Base-by-base conservation (phyloP, 2,329 filamentous ascomycete genomes). In the Talaromyces sp. region DNA sequence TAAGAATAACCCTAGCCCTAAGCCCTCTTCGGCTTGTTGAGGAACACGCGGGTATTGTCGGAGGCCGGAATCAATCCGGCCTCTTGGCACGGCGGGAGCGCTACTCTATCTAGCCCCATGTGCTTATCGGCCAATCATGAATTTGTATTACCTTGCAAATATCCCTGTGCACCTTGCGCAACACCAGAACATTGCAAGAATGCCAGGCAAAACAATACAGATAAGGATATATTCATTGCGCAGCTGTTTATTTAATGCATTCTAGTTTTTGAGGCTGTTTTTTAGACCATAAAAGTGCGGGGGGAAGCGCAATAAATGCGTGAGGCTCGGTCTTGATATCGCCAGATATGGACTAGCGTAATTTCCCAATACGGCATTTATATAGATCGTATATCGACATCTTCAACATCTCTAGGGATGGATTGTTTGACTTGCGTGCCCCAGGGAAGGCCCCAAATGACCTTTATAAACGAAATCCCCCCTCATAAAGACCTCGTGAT, bases 31-130 rank as follows among this genome's bases (percentile, higher is more conserved):
- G 40, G 40, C 40, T 42, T 42, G 40, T 42, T 27, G 3, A 8
- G n/a, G n/a, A 18, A 27, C 2, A 16, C 44, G 56, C 67, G 67
- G 66, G 60, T 68, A 68, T 60, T 50, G 28, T 56, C 67, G 66
- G 65, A 77, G 75, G 75, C 75, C 75, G 75, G 75, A 64, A 68
- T 64, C 68, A 76, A 76, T 76, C 75, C 75, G 76, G 75, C 75
- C 75, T 76, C 69, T 62, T 69, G 64, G 65, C 66, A 65, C 69
- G 69, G 68, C 18, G 30, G 33, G 8, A 33, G 28, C 56, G 44
- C 59, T 63, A 57, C 53, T 8, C 3, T 34, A 23, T 34, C 2
- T 3, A 3, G 23, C 23, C 3, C 18, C 50, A 31, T 16, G 5
- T 47, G 44, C 18, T 47, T 47, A 27, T 14, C 40, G 56, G 30